Conservation (phyloP, 2,329 filamentous ascomycete species). For the Cytospora chrysosperma region DNA sequence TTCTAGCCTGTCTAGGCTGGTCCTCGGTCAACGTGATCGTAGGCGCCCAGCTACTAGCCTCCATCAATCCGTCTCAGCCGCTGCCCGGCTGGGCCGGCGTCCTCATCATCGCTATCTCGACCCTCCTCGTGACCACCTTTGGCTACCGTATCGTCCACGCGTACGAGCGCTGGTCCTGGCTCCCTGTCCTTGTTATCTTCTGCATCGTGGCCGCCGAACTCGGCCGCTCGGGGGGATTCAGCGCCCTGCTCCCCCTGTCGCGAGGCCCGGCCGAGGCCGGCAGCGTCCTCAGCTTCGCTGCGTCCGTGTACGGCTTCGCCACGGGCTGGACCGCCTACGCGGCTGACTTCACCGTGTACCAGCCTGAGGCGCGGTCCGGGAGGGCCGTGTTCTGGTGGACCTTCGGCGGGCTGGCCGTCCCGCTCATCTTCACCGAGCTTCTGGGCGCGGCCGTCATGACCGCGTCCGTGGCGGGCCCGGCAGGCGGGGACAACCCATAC, state of each 20-base stretch:
- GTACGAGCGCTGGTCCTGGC: slow-evolving; percentile 76
- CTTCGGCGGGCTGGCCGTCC: slow-evolving; percentile 66
- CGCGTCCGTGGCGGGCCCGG: slow-evolving; percentile 54
- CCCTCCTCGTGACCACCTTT: slow-evolving; percentile 69
- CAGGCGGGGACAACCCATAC: slow-evolving; percentile 53
- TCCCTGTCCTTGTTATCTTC: slow-evolving; percentile 71
- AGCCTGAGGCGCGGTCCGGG: slow-evolving; percentile 60
- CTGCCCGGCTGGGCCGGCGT: slow-evolving; percentile 75
- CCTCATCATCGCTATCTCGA: slow-evolving; percentile 67
- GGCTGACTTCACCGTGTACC: slow-evolving; percentile 79
- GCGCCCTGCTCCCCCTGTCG: slow-evolving; percentile 55
- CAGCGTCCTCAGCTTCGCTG: slow-evolving; percentile 62
- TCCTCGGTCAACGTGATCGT: slow-evolving; percentile 77
- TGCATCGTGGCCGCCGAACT: slow-evolving; percentile 69
- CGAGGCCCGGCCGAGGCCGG: slow-evolving; percentile 60
- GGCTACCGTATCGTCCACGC: slow-evolving; percentile 73
- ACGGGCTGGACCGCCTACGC: slow-evolving; percentile 75
- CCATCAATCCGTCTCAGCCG: slow-evolving; percentile 57
- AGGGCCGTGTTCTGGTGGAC: slow-evolving; percentile 67
- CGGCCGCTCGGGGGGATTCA: slow-evolving; percentile 64
- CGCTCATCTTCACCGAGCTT: slow-evolving; percentile 72
- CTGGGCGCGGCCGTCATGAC: slow-evolving; percentile 70
- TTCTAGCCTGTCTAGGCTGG: slow-evolving; percentile 72
- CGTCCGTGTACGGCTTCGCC: slow-evolving; percentile 66
- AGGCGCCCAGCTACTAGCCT: slow-evolving; percentile 73